Conservation (phyloP, 371 early-diverging fungal genomes). For the Circinella umbellata region DNA sequence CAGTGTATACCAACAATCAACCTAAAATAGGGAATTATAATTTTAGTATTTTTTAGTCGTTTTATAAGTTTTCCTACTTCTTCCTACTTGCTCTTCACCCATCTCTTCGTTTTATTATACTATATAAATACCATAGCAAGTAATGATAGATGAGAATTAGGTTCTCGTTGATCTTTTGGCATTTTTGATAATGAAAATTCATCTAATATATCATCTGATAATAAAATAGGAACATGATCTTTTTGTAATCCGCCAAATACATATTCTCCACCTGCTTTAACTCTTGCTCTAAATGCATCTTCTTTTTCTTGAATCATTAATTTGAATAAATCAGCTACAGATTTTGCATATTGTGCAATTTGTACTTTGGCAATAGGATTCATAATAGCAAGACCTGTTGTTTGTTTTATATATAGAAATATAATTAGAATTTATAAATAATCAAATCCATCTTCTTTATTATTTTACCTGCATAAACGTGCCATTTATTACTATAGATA, state of each 20-base stretch:
- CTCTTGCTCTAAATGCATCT: slow-evolving; percentile 75
- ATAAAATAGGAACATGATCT: slow-evolving; percentile 68
- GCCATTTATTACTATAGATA: slow-evolving; percentile 96
- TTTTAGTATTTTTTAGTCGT: neutral
- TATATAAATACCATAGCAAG: slow-evolving; percentile 78
- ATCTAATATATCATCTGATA: slow-evolving; percentile 84
- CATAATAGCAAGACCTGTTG: slow-evolving; percentile 89
- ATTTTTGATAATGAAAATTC: slow-evolving; percentile 88
- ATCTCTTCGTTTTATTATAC: no score
- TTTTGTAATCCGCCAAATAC: slow-evolving; percentile 82
- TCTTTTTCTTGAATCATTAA: slow-evolving; percentile 91
- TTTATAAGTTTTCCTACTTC: neutral
- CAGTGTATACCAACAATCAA: slow-evolving; percentile 90
- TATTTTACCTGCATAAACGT: slow-evolving; percentile 86
- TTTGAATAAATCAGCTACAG: slow-evolving; percentile 89
- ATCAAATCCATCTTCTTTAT: neutral
- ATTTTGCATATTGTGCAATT: slow-evolving; percentile 85
- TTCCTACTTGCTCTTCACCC: neutral
- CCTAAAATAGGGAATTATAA: slow-evolving; percentile 23
- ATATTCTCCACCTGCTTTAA: slow-evolving; percentile 77
- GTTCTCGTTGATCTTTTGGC: slow-evolving; percentile 74
- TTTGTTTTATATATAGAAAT: neutral
- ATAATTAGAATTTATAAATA: neutral
- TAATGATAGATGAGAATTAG: slow-evolving; percentile 93
- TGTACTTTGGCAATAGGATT: slow-evolving; percentile 90